A percentile compares a stretch with the other conserved stretches of the same genome.
Evolutionary conservation across 2,329 filamentous ascomycete species (phyloP).

Genomic region (Akanthomyces lecanii): DNA sequence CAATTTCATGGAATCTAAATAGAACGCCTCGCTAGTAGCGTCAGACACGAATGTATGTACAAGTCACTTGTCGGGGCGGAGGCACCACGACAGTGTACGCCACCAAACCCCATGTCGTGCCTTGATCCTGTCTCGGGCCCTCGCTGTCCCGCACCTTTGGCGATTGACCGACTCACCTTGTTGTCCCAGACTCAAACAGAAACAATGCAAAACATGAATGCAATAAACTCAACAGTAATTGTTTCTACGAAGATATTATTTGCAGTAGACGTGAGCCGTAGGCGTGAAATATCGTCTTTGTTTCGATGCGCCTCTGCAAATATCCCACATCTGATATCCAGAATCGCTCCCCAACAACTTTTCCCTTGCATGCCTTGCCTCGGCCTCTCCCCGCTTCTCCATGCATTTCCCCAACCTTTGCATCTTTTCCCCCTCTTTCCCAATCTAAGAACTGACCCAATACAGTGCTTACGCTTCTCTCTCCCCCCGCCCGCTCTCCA

Average conservation of each 20-base stretch:
- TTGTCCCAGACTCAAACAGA: too few species aligned
- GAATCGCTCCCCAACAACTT: not conserved
- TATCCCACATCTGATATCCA: not conserved
- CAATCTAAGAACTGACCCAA: not conserved
- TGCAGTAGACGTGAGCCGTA: not conserved
- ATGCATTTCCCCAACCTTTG: constrained; percentile 6
- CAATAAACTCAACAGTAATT: too few species aligned
- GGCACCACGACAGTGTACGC: not conserved
- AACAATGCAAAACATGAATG: too few species aligned
- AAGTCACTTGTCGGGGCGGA: not conserved
- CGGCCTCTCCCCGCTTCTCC: constrained; percentile 9
- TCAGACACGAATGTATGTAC: too few species aligned
- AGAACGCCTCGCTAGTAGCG: too few species aligned
- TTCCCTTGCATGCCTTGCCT: not conserved
- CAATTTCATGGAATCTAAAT: not conserved
- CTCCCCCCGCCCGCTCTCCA: not conserved
- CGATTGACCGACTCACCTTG: not conserved
- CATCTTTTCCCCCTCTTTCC: not conserved
- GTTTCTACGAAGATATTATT: too few species aligned
- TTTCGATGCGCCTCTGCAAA: not conserved
- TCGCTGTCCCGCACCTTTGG: not conserved
- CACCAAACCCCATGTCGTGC: not conserved
- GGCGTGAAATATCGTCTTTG: not conserved
- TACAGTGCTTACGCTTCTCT: too few species aligned
- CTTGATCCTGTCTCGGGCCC: not conserved